These are phyloP conservation scores for Metarhizium anisopliae DNA, from an alignment of 2,329 filamentous ascomycete genomes.

Conservation along the genomic window DNA sequence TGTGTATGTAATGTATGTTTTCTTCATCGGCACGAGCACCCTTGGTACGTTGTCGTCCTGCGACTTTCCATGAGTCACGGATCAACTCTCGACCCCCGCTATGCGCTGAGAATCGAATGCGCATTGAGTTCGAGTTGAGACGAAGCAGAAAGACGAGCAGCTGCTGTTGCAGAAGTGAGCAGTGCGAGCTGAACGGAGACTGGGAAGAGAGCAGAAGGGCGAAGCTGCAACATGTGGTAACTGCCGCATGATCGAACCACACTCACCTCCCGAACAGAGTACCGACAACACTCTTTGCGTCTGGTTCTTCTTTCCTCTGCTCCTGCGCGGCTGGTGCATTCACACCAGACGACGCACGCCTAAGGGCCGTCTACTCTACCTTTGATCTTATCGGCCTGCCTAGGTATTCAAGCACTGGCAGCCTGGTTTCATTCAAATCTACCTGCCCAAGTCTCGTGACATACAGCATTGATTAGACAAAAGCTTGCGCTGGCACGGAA, in stretches of 20 bases:
- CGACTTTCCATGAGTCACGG: slow-evolving; percentile 1
- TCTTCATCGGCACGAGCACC: background rate
- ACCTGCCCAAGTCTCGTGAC: background rate
- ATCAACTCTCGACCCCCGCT: slow-evolving; percentile 1
- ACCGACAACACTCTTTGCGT: background rate
- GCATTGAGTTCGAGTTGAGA: slow-evolving; percentile 3
- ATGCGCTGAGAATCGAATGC: slow-evolving; percentile 4
- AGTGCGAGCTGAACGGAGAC: background rate
- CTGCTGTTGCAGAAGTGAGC: background rate
- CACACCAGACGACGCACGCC: background rate
- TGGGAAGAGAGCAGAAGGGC: slow-evolving; percentile 1
- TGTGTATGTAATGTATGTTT: background rate
- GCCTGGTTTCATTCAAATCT: too few relatives aligned
- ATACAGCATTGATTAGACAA: too few relatives aligned
- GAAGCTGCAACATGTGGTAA: slow-evolving; percentile 8
- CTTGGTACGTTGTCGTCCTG: slow-evolving; percentile 1
- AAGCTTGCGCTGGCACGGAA: too few relatives aligned
- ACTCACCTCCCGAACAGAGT: slow-evolving; percentile 1
- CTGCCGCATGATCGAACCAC: slow-evolving; percentile 3
- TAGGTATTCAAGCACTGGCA: too few relatives aligned
- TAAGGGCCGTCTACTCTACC: background rate
- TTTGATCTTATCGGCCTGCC: background rate
- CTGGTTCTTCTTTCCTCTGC: background rate
- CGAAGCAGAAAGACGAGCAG: slow-evolving; percentile 3
- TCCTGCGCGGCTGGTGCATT: background rate